Evolutionary conservation across 306 rosid species (phyloP).

Genomic region (Adenanthera pavonina): DNA sequence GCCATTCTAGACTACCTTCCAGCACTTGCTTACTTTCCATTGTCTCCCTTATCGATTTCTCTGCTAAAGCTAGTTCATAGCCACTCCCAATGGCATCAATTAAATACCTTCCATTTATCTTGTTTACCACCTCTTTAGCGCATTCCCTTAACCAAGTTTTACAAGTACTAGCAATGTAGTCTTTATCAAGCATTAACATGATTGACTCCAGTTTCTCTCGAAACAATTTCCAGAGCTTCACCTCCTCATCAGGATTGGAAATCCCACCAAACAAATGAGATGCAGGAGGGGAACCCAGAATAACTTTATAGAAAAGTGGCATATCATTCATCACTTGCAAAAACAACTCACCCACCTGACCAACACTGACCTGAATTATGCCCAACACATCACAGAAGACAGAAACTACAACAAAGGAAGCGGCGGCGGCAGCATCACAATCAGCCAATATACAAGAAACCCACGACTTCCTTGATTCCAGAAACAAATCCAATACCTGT

Average conservation of each 20-base stretch:
- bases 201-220: slow-evolving; percentile 74
- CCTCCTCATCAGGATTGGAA: slow-evolving; percentile 94
- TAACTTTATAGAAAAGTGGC: slow-evolving; percentile 89
- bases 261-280: slow-evolving; percentile 95
- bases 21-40: slow-evolving; percentile 90
- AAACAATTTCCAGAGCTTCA: slow-evolving; percentile 90
- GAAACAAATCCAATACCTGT: slow-evolving; percentile 69
- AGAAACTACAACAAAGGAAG: slow-evolving; percentile 61
- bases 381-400: slow-evolving; percentile 83
- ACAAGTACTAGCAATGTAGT: slow-evolving; percentile 70
- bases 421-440: slow-evolving; percentile 41
- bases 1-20: slow-evolving; percentile 94
- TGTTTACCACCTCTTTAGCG: slow-evolving; percentile 43
- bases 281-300: slow-evolving; percentile 80
- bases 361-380: slow-evolving; percentile 88
- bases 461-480: slow-evolving; percentile 87
- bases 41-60: slow-evolving; percentile 86
- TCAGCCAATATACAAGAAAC: slow-evolving; percentile 59
- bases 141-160: slow-evolving; percentile 83
- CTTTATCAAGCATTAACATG: slow-evolving; percentile 77
- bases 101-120: slow-evolving; percentile 76
- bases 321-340: slow-evolving; percentile 86
- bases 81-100: slow-evolving; percentile 76
- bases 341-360: slow-evolving; percentile 94
- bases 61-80: slow-evolving; percentile 82